These are phyloP conservation scores for Carex scoparia DNA, from an alignment of 176 grass and related monocot genomes.

Conservation along the genomic window DNA sequence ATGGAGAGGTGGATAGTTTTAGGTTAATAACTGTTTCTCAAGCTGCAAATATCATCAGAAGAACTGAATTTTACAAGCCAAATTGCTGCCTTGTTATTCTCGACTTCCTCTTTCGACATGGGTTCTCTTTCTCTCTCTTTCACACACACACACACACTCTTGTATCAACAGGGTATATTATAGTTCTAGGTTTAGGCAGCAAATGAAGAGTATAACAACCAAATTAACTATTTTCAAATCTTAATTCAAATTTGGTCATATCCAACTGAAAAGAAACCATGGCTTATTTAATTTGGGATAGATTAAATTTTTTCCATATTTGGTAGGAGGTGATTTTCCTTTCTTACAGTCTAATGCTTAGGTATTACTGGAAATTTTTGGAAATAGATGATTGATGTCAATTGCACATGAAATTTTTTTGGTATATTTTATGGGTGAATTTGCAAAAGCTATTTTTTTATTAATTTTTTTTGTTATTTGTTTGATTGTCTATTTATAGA, in stretches of 20 bases:
- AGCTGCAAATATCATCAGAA: slow-evolving; percentile 60
- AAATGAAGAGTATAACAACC: not conserved
- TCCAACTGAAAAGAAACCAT: not conserved
- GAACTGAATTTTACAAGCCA: slow-evolving; percentile 65
- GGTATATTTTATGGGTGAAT: not conserved
- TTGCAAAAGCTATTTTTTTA: not conserved
- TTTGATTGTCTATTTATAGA: slow-evolving; percentile 28
- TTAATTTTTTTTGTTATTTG: not conserved
- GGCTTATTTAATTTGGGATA: not conserved
- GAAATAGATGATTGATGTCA: not conserved
- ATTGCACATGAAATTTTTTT: not conserved
- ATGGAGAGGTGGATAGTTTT: slow-evolving; percentile 94
- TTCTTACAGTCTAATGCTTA: not conserved
- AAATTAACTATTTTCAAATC: not conserved
- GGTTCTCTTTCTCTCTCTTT: slow-evolving; percentile 29
- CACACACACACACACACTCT: not conserved
- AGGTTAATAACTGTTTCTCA: slow-evolving; percentile 53
- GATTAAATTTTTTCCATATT: not conserved
- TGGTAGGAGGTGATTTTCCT: not conserved
- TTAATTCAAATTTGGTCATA: not conserved
- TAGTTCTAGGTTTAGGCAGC: not conserved
- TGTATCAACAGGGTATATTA: not conserved
- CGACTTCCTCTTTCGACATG: slow-evolving; percentile 82
- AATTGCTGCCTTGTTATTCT: slow-evolving; percentile 80
- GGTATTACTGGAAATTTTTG: not conserved